Evolutionary conservation across 2,329 filamentous ascomycete genomes (phyloP).

Genomic region (Fusarium acutatum): DNA sequence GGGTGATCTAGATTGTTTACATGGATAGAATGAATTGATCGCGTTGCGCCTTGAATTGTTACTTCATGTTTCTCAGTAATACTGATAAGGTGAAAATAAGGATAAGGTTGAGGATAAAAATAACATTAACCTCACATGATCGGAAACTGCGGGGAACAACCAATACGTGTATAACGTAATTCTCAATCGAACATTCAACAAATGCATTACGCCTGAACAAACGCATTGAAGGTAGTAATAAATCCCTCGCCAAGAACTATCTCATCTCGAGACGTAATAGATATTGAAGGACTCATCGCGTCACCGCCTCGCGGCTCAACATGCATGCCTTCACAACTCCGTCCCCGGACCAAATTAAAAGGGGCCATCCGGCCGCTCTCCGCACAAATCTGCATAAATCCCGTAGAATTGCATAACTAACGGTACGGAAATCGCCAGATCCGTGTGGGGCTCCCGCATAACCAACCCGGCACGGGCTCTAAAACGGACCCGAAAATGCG

Average conservation of each 20-base stretch:
- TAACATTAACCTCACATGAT: not conserved
- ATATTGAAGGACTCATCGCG: fast-evolving
- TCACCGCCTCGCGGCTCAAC: fast-evolving
- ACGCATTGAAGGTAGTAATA: fast-evolving
- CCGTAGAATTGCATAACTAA: slow-evolving; percentile 2
- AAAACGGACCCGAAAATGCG: not conserved
- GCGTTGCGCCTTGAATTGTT: fast-evolving
- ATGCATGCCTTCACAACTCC: not conserved
- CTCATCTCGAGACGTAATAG: not conserved
- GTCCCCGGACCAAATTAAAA: not conserved
- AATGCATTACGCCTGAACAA: not conserved
- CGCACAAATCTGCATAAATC: slow-evolving; percentile 12
- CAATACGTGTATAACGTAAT: not conserved
- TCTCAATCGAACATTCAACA: not conserved
- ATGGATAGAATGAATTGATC: not conserved
- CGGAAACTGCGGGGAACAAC: too few species aligned
- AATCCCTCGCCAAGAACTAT: fast-evolving
- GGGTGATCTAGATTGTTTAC: not conserved
- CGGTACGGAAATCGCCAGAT: slow-evolving; percentile 1
- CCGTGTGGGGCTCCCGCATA: slow-evolving; percentile 24
- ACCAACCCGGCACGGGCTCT: not conserved
- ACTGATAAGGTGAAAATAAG: not conserved
- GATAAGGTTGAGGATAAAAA: not conserved
- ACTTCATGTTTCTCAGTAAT: fast-evolving
- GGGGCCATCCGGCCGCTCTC: not conserved